Base-by-base conservation (phyloP, 2,329 filamentous ascomycete species). In the Tolypocladium amazonense region DNA sequence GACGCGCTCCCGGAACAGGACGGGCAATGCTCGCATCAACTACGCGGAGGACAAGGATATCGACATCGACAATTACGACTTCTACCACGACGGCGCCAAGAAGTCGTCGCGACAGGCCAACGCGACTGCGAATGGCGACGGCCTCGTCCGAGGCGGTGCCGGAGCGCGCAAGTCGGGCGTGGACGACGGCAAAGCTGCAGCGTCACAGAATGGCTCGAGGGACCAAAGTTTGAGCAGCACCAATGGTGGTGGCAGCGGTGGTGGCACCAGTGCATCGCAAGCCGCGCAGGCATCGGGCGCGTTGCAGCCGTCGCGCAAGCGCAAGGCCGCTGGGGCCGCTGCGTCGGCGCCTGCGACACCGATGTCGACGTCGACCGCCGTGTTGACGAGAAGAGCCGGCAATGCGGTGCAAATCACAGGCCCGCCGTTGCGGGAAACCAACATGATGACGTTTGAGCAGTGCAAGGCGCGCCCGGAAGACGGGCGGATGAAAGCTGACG, bases 31-130 rank as follows among this genome's bases (percentile, higher is more conserved):
- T 67, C 89, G 94, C 66, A 87, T 88, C 65, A 99, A 99, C 75
- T 99, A 99, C 75, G 93, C 94, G 57, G 94, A 99, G 76, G 90
- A 93, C 75, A 89, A 84, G 75, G 93, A 97, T 73, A 81, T 92
- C 66, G 93, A 97, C 69, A 86, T 90, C 74, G 94, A 97, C 61
- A 75, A 81, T 71, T 90, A 92, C 72, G 93, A 97, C 69, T 83
- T 81, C 71, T 77, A 81, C 69, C 72, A 77, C 58, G 75, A 82
- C 62, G 60, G 59, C 37, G 67, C 77, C 58, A 85, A 85, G 71
- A 88, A 87, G 70, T 71, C 77, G 43, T 78, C 79, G 67, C 77
- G 77, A 62, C 81, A 79, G 62, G 71, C 73, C 56, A 71, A 74
- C 62, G 73, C 71, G 65, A 68, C 72, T 30, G 66, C 73, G 35